Evolutionary conservation across 1,284 basidiomycete genomes (phyloP), one percentile per base, ranked within the genome.

Genomic region (Schizophyllum commune): DNA sequence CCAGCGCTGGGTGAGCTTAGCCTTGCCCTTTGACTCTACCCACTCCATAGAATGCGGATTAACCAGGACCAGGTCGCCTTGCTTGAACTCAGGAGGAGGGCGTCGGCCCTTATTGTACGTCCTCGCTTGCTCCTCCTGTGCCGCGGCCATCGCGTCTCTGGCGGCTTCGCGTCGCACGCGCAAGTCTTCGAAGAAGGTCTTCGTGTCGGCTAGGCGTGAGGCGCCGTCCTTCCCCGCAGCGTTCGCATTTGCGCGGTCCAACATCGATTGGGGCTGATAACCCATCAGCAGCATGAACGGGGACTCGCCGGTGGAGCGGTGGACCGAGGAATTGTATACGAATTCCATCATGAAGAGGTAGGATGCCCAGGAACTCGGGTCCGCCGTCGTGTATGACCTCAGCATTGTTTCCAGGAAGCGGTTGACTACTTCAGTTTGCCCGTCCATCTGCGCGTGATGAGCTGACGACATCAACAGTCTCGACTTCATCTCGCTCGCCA

Each of bases 31-130:
- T n/a, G 58, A 22, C 52, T 72, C 61, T 0, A 64, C 59, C 53
- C 70, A 61, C 58, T 74, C 60, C 15, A 73, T 57, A 0, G 65
- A 64, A 56, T 73, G 70, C 4, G 73, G 72, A 54, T 74, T 74
- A 1, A 75, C 63, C 1, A 74, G 62, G 0, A 72, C 73, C 6
- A 52, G 47, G 15, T 70, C 66, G 2, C 73, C 73, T n/a, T 56
- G 56, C 27, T 68, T 34, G 33, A 71, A 69, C 20, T 60, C 64
- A 5, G 62, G 22, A 0, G 60, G n/a, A 0, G 61, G 51, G 1
- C 62, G 51, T 0, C 65, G 60, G 0, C 64, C 51, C 20, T 65
- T 59, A 53, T 72, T 69, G 60, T 72, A 69, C 1, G 64, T 57
- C 19, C 33, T 47, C 3, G 59, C 58, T 56, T 67, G 66, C 27